A percentile compares a stretch with the other conserved stretches of the same genome.
Conservation (phyloP, 1,284 basidiomycete species). For the Fomitopsis pinicola region DNA sequence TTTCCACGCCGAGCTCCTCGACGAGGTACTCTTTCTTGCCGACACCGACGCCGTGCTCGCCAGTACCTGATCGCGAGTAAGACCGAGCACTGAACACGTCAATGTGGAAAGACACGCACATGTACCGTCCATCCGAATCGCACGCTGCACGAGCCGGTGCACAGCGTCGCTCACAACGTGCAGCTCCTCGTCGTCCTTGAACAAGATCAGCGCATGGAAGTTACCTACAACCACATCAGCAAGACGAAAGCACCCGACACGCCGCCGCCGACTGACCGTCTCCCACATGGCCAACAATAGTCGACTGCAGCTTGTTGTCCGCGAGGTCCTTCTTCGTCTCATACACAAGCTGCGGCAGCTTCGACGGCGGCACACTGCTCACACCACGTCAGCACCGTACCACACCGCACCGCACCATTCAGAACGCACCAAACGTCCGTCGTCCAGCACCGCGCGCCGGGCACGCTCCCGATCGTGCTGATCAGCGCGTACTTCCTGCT, state of each 20-base stretch:
- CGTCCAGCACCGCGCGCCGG: conserved; percentile 72
- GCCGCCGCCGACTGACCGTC: conserved; percentile 52
- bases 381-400: too few species aligned
- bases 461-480: conserved; percentile 59
- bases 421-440: conserved; percentile 77
- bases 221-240: conserved; percentile 34
- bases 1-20: conserved; percentile 73
- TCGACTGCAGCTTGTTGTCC: conserved; percentile 56
- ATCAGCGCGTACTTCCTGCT: conserved; percentile 84
- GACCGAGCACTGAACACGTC: neutral
- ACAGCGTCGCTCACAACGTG: conserved; percentile 53
- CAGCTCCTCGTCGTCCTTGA: conserved; percentile 58
- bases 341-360: conserved; percentile 59
- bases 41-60: conserved; percentile 72
- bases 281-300: conserved; percentile 82
- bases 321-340: conserved; percentile 79
- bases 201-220: conserved; percentile 71
- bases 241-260: conserved; percentile 22
- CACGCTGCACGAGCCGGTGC: conserved; percentile 64
- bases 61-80: conserved; percentile 29
- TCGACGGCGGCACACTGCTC: conserved; percentile 76
- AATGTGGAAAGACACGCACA: conserved; percentile 37
- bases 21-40: conserved; percentile 74
- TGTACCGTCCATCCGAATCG: conserved; percentile 68
- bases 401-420: too few species aligned